A percentile compares a stretch with the other conserved stretches of the same genome.
Conservation (phyloP, 192 early-diverging fungal species). For the Mortierella claussenii region DNA sequence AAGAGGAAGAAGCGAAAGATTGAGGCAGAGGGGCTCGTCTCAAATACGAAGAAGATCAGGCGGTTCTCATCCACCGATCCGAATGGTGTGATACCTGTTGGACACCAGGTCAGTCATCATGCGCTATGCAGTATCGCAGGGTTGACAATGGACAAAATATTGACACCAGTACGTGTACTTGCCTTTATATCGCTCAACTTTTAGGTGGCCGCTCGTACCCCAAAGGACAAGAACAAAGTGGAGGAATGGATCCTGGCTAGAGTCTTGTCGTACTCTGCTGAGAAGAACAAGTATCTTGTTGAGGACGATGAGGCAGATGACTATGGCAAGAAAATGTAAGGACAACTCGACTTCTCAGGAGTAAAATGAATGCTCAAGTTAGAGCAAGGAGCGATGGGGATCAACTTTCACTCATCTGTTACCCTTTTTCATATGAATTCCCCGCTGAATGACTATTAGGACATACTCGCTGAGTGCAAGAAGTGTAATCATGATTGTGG, state of each 20-base stretch:
- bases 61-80: conserved; percentile 41
- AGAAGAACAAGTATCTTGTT: conserved; percentile 62
- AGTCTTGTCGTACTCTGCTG: conserved; percentile 56
- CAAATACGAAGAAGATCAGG: conserved; percentile 50
- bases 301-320: conserved; percentile 68
- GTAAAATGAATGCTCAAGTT: too few species aligned
- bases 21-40: conserved; percentile 41
- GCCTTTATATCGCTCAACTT: too few species aligned
- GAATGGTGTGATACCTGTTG: conserved; percentile 44
- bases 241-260: conserved; percentile 68
- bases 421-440: conserved; percentile 4
- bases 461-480: conserved; percentile 57
- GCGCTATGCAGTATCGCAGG: too few species aligned
- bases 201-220: conserved; percentile 63
- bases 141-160: too few species aligned
- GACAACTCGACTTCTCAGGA: not conserved
- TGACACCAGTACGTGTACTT: too few species aligned
- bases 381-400: too few species aligned
- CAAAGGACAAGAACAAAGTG: conserved; percentile 60
- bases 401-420: not conserved
- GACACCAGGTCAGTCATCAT: conserved; percentile 45
- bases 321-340: conserved; percentile 58
- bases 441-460: conserved; percentile 22
- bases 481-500: conserved; percentile 59
- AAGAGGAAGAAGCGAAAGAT: conserved; percentile 51